Base-by-base conservation (phyloP, 2,329 filamentous ascomycete genomes). In the Colletotrichum brevisporum region DNA sequence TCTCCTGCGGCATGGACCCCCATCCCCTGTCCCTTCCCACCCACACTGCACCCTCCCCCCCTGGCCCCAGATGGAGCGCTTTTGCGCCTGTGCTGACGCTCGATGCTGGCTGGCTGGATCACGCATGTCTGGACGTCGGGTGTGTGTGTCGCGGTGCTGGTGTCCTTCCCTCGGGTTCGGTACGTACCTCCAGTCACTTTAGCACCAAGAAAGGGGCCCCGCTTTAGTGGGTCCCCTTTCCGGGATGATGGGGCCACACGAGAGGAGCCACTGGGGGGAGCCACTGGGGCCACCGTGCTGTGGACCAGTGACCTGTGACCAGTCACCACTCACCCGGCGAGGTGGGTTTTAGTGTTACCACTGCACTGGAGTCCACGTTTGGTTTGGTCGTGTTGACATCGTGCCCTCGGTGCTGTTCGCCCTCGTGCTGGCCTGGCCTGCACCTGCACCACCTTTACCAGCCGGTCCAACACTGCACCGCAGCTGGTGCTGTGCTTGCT, bases 321-420 rank as follows among this genome's bases (percentile, higher is more conserved):
- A 56, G 63, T 67, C 41, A 65, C 41, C 54, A 59, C 26, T 69
- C 62, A 54, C 61, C 50, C 61, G 59, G 66, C 50, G 54, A 36
- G 66, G 65, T 68, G 66, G 66, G 55, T 66, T 69, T 56, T 59
- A 60, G 66, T 69, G 66, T 50, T 66, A 66, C 66, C 66, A 66
- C 66, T 66, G 62, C 66, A 56, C 52, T 63, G 64, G 61, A 60
- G 54, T 60, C 50, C 62, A 60, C 18, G 61, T 66, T 69, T 69
- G 54, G 54, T 59, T 65, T 59, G 61, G 54, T 43, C n/a, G 50
- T 47, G 16, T 47, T 16, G 45, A 15, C 45, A 16, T 18, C 6
- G 45, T 47, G 6, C 18, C 6, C 16, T 47, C n/a, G n/a, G n/a
- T n/a, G n/a, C 43, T 47, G 43, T 18, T 50, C 16, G n/a, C n/a